A percentile compares a stretch with the other conserved stretches of the same genome.
phyloP scores from a whole-genome alignment of 1,284 basidiomycete species.

The Omphalotus olearius region DNA sequence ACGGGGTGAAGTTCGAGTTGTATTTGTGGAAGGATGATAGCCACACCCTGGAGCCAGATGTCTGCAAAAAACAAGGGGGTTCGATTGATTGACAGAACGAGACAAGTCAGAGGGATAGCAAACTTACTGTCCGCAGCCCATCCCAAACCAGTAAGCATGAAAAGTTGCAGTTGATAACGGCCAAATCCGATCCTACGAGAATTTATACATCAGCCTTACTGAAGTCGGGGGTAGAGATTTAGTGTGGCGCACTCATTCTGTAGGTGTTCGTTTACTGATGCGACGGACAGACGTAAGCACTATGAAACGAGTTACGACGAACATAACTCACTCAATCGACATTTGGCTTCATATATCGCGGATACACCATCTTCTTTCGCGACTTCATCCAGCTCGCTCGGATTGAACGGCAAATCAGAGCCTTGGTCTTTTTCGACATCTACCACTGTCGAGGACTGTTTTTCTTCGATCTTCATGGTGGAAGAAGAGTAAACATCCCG shows the following conservation, averaged over 20 bases:
- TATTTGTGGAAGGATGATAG: constrained; percentile 47
- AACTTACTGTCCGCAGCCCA: constrained; percentile 49
- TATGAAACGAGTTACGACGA: not conserved
- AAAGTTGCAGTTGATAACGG: constrained; percentile 56
- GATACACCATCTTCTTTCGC: constrained; percentile 19
- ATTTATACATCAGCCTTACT: not conserved
- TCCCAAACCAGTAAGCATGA: constrained; percentile 50
- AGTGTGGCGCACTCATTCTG: constrained; percentile 37
- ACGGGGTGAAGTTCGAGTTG: constrained; percentile 39
- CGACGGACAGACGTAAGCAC: not conserved
- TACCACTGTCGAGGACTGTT: too few species aligned
- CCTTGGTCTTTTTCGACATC: too few species aligned
- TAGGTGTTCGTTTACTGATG: constrained; percentile 40
- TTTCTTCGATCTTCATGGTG: too few species aligned
- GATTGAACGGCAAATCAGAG: not conserved
- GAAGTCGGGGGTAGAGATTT: not conserved
- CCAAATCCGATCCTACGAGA: constrained; percentile 50
- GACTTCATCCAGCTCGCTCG: not conserved
- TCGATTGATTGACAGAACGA: constrained; percentile 5
- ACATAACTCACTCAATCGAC: constrained; percentile 17
- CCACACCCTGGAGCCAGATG: constrained; percentile 50
- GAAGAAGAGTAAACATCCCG: too few species aligned
- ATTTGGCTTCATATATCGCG: constrained; percentile 24
- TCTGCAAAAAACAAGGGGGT: constrained; percentile 28
- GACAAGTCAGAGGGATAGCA: constrained; percentile 6